These are phyloP conservation scores for Podila minutissima DNA, from an alignment of 192 early-diverging fungal genomes.

Conservation along the genomic window DNA sequence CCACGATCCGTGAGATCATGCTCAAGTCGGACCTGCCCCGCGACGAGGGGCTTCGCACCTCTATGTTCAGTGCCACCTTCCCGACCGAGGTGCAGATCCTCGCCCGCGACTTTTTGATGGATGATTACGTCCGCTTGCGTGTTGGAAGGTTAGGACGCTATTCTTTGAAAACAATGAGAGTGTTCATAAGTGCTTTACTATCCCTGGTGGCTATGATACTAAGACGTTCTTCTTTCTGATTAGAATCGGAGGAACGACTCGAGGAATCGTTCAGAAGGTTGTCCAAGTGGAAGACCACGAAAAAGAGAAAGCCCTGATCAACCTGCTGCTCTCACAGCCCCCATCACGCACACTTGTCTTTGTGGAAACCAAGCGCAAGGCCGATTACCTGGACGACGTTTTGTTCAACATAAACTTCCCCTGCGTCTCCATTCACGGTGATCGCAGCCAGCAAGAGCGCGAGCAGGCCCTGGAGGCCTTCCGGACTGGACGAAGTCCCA, in stretches of 20 bases:
- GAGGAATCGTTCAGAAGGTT: slow-evolving; percentile 90
- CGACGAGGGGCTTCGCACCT: slow-evolving; percentile 80
- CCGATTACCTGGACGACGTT: slow-evolving; percentile 81
- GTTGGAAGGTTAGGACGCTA: slow-evolving; percentile 66
- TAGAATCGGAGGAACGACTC: slow-evolving; percentile 83
- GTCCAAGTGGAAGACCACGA: slow-evolving; percentile 74
- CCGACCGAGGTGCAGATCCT: slow-evolving; percentile 90
- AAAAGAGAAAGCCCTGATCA: slow-evolving; percentile 68
- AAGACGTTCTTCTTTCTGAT: background rate
- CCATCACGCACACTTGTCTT: slow-evolving; percentile 83
- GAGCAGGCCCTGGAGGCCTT: slow-evolving; percentile 81
- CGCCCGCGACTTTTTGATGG: slow-evolving; percentile 91
- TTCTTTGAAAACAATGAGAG: background rate
- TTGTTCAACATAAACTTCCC: slow-evolving; percentile 74
- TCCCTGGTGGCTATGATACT: background rate
- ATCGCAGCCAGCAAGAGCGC: slow-evolving; percentile 82
- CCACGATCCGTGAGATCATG: slow-evolving; percentile 89
- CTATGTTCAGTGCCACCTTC: slow-evolving; percentile 99
- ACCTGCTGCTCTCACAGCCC: slow-evolving; percentile 62
- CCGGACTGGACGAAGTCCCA: slow-evolving; percentile 62
- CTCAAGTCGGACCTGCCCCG: slow-evolving; percentile 74
- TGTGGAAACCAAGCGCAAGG: slow-evolving; percentile 84
- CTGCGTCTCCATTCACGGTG: slow-evolving; percentile 87
- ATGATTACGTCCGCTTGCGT: slow-evolving; percentile 83
- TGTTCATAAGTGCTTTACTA: background rate